These are phyloP conservation scores for Cladophialophora chaetospira DNA, from an alignment of 2,329 filamentous ascomycete genomes.

Conservation along the genomic window DNA sequence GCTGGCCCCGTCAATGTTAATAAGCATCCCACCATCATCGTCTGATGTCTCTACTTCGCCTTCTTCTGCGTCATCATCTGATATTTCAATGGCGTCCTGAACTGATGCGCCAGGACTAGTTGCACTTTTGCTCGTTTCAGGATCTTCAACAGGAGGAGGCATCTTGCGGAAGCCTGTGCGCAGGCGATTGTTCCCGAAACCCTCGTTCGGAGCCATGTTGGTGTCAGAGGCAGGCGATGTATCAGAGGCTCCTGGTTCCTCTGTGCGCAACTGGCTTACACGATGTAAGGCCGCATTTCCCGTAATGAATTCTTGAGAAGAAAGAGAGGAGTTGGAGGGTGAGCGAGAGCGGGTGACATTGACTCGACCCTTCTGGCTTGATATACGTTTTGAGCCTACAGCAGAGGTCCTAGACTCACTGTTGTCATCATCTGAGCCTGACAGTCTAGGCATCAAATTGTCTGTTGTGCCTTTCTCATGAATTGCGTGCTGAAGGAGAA, in stretches of 20 bases:
- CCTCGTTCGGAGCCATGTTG: not conserved
- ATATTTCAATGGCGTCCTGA: constrained; percentile 34
- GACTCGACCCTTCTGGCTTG: constrained; percentile 20
- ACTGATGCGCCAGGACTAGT: constrained; percentile 9
- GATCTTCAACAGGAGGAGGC: constrained; percentile 10
- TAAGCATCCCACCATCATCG: constrained; percentile 42
- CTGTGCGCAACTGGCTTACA: not conserved
- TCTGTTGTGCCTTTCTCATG: not conserved
- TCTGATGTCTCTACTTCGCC: constrained; percentile 30
- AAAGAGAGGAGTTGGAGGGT: not conserved
- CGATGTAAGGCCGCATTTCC: constrained; percentile 6
- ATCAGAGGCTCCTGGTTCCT: constrained; percentile 1
- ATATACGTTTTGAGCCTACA: constrained; percentile 43
- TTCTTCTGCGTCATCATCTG: constrained; percentile 30
- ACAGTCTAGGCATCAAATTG: constrained; percentile 31
- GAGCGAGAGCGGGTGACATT: not conserved
- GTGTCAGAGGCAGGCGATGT: not conserved
- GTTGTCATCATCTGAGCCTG: constrained; percentile 38
- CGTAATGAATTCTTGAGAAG: constrained; percentile 2
- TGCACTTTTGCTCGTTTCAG: not conserved
- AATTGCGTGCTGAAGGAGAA: not conserved
- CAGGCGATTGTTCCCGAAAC: constrained; percentile 32
- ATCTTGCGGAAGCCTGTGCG: constrained; percentile 25
- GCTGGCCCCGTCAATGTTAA: constrained; percentile 41
- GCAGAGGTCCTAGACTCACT: constrained; percentile 51